Percentiles rank a stretch among this genome's conserved stretches.
phyloP scores from a whole-genome alignment of 345 rosid genomes.

The Lepidium sativum region DNA sequence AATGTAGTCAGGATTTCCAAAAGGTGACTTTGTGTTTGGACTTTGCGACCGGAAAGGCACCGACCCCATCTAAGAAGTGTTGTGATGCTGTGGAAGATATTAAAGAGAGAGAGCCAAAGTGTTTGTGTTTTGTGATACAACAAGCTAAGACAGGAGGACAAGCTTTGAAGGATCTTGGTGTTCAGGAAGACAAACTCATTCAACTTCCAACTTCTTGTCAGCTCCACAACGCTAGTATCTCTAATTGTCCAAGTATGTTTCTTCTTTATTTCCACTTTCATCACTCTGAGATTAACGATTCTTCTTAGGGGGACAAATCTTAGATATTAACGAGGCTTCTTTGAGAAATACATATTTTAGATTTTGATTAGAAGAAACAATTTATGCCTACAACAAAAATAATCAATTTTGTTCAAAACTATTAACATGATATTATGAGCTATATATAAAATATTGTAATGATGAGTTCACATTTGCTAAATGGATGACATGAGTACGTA shows the following conservation, averaged over 20 bases:
- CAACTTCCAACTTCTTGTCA: slow-evolving; percentile 80
- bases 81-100: slow-evolving; percentile 48
- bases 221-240: slow-evolving; percentile 53
- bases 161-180: slow-evolving; percentile 49
- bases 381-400: too few relatives aligned
- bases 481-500: not conserved
- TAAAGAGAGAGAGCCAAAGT: slow-evolving; percentile 55
- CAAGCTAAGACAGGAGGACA: slow-evolving; percentile 46
- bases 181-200: slow-evolving; percentile 53
- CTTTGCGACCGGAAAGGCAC: slow-evolving; percentile 55
- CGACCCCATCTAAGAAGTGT: slow-evolving; percentile 50
- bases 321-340: not conserved
- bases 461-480: too few relatives aligned
- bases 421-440: not conserved
- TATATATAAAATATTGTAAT: not conserved
- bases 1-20: slow-evolving; percentile 40
- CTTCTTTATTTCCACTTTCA: not conserved
- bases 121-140: slow-evolving; percentile 69
- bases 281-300: not conserved
- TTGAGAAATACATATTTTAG: not conserved
- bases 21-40: slow-evolving; percentile 56
- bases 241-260: slow-evolving; percentile 58
- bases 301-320: too few relatives aligned
- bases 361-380: not conserved
- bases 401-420: not conserved